phyloP scores from a whole-genome alignment of 768 basidiomycete genomes.

The Daedaleopsis sinensis region DNA sequence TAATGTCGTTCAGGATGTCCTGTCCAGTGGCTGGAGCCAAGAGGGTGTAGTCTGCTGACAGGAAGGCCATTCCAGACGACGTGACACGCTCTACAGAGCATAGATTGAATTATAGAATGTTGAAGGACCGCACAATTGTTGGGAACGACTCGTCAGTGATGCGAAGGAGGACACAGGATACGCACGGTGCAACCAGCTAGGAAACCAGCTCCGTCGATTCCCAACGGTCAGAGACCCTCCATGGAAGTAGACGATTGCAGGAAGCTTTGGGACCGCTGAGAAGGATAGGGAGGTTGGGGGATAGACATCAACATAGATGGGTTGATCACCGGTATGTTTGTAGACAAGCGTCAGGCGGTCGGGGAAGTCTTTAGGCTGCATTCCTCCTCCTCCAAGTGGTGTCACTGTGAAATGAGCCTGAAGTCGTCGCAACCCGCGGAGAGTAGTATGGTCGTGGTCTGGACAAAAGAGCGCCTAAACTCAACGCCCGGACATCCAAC shows the following conservation, averaged over 20 bases:
- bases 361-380: neutral
- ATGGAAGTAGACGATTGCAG: constrained; percentile 44
- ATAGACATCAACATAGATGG: constrained; percentile 40
- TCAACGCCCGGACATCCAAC: too few relatives aligned
- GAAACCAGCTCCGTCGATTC: constrained; percentile 63
- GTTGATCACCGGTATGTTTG: constrained; percentile 34
- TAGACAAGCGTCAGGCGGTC: constrained; percentile 36
- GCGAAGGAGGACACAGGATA: constrained; percentile 1
- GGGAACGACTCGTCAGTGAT: neutral
- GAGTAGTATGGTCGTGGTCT: too few relatives aligned
- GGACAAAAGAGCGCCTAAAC: too few relatives aligned
- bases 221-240: constrained; percentile 66
- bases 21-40: constrained; percentile 55
- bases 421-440: too few relatives aligned
- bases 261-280: constrained; percentile 35
- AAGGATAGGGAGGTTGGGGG: constrained; percentile 34
- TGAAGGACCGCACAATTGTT: neutral
- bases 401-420: too few relatives aligned
- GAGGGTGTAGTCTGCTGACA: constrained; percentile 67
- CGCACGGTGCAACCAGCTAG: constrained; percentile 63
- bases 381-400: too few relatives aligned
- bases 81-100: constrained; percentile 46
- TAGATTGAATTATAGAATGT: neutral
- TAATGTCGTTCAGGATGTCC: constrained; percentile 59
- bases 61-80: constrained; percentile 53